These are phyloP conservation scores for Climacium dendroides DNA, from an alignment of 225 moss, liverwort and hornwort genomes.

Conservation along the genomic window DNA sequence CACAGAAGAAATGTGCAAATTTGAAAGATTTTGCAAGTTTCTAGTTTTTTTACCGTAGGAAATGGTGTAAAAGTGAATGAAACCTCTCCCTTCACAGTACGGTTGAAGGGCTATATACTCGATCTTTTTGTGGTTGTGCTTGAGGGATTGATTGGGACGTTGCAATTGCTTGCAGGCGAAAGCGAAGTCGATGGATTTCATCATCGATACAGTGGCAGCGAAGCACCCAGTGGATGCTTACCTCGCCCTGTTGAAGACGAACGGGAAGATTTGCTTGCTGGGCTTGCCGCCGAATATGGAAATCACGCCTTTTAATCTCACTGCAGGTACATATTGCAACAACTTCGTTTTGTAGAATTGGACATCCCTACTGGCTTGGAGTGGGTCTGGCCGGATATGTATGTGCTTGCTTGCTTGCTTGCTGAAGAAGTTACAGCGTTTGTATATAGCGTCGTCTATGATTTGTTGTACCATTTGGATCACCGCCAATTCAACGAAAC, in stretches of 20 bases:
- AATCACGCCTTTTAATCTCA: background rate
- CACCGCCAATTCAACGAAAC: too few species aligned
- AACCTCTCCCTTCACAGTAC: background rate
- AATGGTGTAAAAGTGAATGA: background rate
- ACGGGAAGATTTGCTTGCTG: slow-evolving; percentile 44
- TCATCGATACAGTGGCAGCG: slow-evolving; percentile 46
- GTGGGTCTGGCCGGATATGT: background rate
- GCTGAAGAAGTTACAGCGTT: too few species aligned
- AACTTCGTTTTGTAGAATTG: too few species aligned
- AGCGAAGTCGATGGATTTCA: slow-evolving; percentile 39
- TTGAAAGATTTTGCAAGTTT: background rate
- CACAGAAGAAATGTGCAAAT: too few species aligned
- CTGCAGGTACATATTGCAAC: background rate
- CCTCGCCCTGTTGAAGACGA: slow-evolving; percentile 18
- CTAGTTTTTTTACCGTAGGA: too few species aligned
- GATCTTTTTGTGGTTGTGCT: background rate
- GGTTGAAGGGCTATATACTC: too few species aligned
- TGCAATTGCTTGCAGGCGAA: slow-evolving; percentile 1
- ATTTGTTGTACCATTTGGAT: background rate
- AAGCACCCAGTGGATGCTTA: slow-evolving; percentile 22
- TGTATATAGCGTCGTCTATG: background rate
- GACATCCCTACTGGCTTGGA: background rate
- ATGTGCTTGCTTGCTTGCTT: background rate
- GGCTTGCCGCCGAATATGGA: slow-evolving; percentile 35
- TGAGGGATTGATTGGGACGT: background rate